phyloP scores from a whole-genome alignment of 1,139 yeast species.

The Taphrina deformans region DNA sequence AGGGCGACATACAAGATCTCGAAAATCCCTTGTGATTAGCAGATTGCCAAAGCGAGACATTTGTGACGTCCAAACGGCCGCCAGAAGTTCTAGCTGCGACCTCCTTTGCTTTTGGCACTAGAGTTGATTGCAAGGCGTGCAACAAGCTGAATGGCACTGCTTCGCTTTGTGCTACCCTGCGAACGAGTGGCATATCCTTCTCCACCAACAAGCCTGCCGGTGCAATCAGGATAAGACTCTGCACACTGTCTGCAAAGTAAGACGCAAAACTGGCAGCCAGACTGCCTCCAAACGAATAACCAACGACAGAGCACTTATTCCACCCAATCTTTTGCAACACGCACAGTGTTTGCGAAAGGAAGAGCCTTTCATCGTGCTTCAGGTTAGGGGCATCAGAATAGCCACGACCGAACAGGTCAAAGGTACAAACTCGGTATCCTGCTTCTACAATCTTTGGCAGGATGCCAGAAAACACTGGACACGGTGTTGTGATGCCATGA shows the following conservation, averaged over 20 bases:
- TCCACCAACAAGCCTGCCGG: constrained; percentile 29
- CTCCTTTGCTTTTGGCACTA: constrained; percentile 21
- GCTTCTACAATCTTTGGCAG: constrained; percentile 8
- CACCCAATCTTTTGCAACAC: constrained; percentile 28
- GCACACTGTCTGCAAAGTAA: constrained; percentile 8
- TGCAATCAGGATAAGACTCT: constrained; percentile 25
- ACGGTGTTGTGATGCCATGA: constrained; percentile 33
- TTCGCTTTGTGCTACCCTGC: constrained; percentile 6
- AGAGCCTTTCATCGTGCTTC: constrained; percentile 19
- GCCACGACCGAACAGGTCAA: constrained; percentile 31
- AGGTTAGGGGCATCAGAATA: constrained; percentile 27
- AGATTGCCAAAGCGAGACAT: constrained; percentile 8
- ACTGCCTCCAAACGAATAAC: constrained; percentile 31
- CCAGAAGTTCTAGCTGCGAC: constrained; percentile 4
- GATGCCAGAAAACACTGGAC: constrained; percentile 19
- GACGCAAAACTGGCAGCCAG: constrained; percentile 25
- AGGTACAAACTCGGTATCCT: constrained; percentile 26
- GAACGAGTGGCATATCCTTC: background rate
- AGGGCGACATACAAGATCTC: constrained; percentile 7
- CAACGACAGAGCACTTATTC: constrained; percentile 11
- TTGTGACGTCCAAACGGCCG: constrained; percentile 6
- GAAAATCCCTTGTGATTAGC: constrained; percentile 24
- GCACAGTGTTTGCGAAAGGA: constrained; percentile 8
- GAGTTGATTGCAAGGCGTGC: background rate
- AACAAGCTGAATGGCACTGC: constrained; percentile 13